Conservation (phyloP, 768 basidiomycete species). For the Xerocomellus intermedius region DNA sequence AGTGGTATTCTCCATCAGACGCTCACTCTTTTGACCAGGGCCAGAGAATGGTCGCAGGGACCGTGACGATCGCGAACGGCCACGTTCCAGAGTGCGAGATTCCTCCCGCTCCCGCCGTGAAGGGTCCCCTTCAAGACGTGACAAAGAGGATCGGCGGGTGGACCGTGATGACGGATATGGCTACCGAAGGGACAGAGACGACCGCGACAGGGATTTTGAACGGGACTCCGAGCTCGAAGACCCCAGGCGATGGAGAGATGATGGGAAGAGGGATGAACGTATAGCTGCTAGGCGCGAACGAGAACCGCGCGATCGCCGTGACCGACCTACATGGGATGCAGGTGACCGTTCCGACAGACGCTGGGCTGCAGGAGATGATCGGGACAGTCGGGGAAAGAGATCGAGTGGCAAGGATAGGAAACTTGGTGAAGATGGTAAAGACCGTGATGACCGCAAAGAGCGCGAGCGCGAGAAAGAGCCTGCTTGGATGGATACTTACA, state of each 20-base stretch:
- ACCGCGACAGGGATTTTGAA: constrained; percentile 43
- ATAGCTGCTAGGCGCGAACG: constrained; percentile 57
- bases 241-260: constrained; percentile 76
- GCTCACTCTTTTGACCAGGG: constrained; percentile 36
- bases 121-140: constrained; percentile 50
- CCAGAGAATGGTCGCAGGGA: constrained; percentile 54
- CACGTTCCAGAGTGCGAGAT: constrained; percentile 63
- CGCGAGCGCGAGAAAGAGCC: constrained; percentile 77
- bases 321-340: constrained; percentile 49
- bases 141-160: constrained; percentile 39
- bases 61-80: constrained; percentile 60
- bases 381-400: constrained; percentile 63
- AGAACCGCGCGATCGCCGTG: constrained; percentile 43
- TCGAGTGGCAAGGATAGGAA: constrained; percentile 58
- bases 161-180: constrained; percentile 32
- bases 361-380: constrained; percentile 66
- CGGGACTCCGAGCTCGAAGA: constrained; percentile 61
- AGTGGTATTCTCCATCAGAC: not conserved
- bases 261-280: constrained; percentile 78
- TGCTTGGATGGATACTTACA: constrained; percentile 90
- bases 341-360: constrained; percentile 46
- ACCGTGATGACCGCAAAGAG: constrained; percentile 52
- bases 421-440: constrained; percentile 44
- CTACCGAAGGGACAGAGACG: constrained; percentile 33
- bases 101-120: constrained; percentile 62